Conservation (phyloP, 2,329 filamentous ascomycete genomes). For the Talaromyces sp. region DNA sequence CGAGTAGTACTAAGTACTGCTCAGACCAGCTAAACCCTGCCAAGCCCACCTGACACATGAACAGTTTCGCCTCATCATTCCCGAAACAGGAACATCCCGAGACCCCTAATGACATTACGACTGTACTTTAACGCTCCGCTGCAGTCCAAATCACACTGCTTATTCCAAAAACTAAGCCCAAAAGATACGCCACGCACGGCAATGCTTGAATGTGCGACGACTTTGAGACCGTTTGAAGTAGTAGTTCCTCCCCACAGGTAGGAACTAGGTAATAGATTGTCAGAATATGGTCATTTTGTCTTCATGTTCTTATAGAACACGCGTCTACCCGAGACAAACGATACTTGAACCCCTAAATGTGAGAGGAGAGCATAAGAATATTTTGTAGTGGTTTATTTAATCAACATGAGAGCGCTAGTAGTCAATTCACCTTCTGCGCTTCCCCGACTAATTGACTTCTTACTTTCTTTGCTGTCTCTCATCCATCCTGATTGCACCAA, state of each 20-base stretch:
- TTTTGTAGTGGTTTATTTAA: neutral
- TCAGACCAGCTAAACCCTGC: neutral
- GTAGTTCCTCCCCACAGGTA: neutral
- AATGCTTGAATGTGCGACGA: neutral
- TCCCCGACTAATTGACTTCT: neutral
- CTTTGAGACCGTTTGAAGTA: neutral
- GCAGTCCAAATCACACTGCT: neutral
- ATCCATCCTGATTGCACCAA: neutral
- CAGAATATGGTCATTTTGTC: neutral
- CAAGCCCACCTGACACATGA: constrained; percentile 1
- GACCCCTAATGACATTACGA: neutral
- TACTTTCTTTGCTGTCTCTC: neutral
- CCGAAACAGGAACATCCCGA: constrained; percentile 7
- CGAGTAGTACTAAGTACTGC: neutral
- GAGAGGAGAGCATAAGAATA: neutral
- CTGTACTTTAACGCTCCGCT: neutral
- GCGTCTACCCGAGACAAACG: neutral
- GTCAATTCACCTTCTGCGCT: neutral
- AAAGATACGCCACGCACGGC: neutral
- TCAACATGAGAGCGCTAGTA: constrained; percentile 1
- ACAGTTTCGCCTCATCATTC: constrained; percentile 10
- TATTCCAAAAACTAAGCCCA: neutral
- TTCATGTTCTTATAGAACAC: neutral
- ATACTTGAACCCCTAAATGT: neutral
- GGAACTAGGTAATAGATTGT: neutral